phyloP scores from a whole-genome alignment of 306 rosid species.

The Hylodesmum podocarpum region DNA sequence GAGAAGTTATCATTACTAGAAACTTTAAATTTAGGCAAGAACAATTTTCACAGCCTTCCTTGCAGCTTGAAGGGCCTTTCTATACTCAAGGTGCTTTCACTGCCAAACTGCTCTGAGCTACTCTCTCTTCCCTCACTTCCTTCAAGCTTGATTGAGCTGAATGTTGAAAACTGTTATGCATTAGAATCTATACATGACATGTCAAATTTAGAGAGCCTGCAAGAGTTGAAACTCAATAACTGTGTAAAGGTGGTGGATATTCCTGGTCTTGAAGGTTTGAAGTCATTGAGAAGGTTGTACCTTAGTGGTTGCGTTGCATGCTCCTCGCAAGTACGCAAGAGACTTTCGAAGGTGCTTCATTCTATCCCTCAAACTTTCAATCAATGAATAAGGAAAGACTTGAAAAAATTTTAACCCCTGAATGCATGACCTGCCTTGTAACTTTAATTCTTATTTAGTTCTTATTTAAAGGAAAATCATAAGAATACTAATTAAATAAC shows the following conservation, averaged over 20 bases:
- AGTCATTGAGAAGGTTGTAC: slow-evolving; percentile 49
- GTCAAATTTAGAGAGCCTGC: slow-evolving; percentile 46
- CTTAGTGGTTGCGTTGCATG: slow-evolving; percentile 52
- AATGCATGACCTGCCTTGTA: too few relatives aligned
- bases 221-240: slow-evolving; percentile 45
- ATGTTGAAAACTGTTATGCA: slow-evolving; percentile 45
- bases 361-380: neutral
- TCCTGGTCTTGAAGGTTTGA: slow-evolving; percentile 58
- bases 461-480: too few relatives aligned
- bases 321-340: slow-evolving; percentile 33
- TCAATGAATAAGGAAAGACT: too few relatives aligned
- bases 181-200: slow-evolving; percentile 43
- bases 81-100: slow-evolving; percentile 36
- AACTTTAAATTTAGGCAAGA: slow-evolving; percentile 39
- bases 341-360: slow-evolving; percentile 48
- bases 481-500: too few relatives aligned
- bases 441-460: too few relatives aligned
- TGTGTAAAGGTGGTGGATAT: slow-evolving; percentile 52
- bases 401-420: too few relatives aligned
- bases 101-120: slow-evolving; percentile 47
- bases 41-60: slow-evolving; percentile 49
- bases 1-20: slow-evolving; percentile 42
- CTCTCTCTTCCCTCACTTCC: slow-evolving; percentile 58
- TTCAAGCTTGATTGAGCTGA: slow-evolving; percentile 43
- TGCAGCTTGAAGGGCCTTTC: slow-evolving; percentile 51